Conservation (phyloP, 192 early-diverging fungal genomes). For the Podochytrium sp. region DNA sequence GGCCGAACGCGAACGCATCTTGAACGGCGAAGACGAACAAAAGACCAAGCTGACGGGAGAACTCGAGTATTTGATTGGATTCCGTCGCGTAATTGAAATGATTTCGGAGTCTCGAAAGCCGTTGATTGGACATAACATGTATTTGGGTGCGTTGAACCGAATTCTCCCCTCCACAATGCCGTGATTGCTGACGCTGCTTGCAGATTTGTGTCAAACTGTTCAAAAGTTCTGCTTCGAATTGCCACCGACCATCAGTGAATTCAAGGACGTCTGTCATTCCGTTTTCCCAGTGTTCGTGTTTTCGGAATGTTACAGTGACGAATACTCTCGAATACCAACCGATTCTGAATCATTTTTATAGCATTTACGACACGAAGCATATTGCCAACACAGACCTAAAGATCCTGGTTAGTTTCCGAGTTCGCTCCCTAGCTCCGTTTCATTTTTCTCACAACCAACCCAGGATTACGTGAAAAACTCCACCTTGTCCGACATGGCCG, state of each 20-base stretch:
- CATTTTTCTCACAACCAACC: neutral
- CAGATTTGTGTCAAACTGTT: conserved; percentile 80
- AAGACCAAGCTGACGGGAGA: conserved; percentile 34
- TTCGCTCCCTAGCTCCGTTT: neutral
- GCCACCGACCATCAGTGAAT: conserved; percentile 68
- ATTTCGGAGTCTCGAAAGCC: conserved; percentile 73
- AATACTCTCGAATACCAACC: too few relatives aligned
- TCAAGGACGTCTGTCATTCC: conserved; percentile 61
- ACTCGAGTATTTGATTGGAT: conserved; percentile 61
- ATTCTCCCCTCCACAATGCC: neutral
- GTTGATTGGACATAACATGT: conserved; percentile 88
- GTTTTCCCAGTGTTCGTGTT: conserved; percentile 66
- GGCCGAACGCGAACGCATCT: conserved; percentile 41
- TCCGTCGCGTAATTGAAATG: conserved; percentile 80
- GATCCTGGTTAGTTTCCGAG: conserved; percentile 44
- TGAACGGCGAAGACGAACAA: conserved; percentile 17
- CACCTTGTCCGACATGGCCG: conserved; percentile 29
- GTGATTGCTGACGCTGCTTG: neutral
- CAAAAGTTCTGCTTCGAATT: conserved; percentile 76
- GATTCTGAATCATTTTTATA: conserved; percentile 29
- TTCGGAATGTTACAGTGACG: conserved; percentile 69
- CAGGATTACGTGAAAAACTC: conserved; percentile 34
- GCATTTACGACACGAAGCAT: conserved; percentile 81
- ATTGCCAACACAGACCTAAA: conserved; percentile 55
- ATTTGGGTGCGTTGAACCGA: conserved; percentile 48